Evolutionary conservation across 2,329 filamentous ascomycete genomes (phyloP).

Genomic region (Bipolaris bicolor): DNA sequence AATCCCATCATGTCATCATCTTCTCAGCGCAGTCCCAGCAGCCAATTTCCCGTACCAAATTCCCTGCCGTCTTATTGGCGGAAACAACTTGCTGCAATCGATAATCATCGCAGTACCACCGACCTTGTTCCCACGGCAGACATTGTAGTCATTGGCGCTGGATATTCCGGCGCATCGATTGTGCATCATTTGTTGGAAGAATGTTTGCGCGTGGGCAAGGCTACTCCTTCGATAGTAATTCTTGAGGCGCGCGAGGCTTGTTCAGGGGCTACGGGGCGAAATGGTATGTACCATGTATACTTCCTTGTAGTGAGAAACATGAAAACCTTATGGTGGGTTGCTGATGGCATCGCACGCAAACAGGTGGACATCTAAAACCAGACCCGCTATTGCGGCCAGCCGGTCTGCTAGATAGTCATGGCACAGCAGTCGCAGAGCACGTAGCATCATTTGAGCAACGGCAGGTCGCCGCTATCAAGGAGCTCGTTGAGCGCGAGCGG

Average conservation of each 20-base stretch:
- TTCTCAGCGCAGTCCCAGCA: background rate
- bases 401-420: conserved; percentile 15
- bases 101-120: conserved; percentile 20
- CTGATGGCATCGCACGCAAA: background rate
- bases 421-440: conserved; percentile 17
- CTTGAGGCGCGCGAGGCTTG: conserved; percentile 60
- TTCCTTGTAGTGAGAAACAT: no score
- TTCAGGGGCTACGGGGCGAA: conserved; percentile 61
- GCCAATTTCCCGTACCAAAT: conserved; percentile 14
- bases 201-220: background rate
- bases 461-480: conserved; percentile 14
- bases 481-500: conserved; percentile 14
- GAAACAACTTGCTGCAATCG: conserved; percentile 11
- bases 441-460: conserved; percentile 22
- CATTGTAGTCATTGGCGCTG: conserved; percentile 21
- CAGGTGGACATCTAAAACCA: conserved; percentile 40
- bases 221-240: conserved; percentile 21
- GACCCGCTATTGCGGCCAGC: conserved; percentile 39
- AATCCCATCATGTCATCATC: background rate
- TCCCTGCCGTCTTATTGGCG: conserved; percentile 16
- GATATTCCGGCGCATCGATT: conserved; percentile 21
- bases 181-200: conserved; percentile 20
- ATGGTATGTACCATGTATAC: conserved; percentile 49
- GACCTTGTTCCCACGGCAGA: conserved; percentile 7
- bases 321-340: background rate